Evolutionary conservation across 2,329 filamentous ascomycete genomes (phyloP).

Genomic region (Stachybotrys echinatus): DNA sequence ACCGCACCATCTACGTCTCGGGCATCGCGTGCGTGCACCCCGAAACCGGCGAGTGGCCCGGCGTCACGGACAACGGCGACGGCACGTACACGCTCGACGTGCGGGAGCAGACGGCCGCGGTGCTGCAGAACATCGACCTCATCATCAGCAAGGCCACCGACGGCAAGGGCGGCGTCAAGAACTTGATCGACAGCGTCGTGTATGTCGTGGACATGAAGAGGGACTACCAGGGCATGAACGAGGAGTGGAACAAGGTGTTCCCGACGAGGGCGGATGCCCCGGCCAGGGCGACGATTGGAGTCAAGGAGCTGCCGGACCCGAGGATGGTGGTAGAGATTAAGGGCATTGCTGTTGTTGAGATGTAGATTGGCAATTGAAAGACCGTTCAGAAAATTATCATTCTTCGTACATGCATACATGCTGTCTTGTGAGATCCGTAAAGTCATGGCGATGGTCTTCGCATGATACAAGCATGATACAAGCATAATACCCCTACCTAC

Average conservation of each 20-base stretch:
- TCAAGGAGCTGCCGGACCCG: slow-evolving; percentile 23
- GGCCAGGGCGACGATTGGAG: slow-evolving; percentile 25
- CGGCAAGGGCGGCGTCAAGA: slow-evolving; percentile 27
- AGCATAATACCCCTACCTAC: too few relatives aligned
- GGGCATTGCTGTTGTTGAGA: slow-evolving; percentile 6
- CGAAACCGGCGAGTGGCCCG: slow-evolving; percentile 27
- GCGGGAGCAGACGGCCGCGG: slow-evolving; percentile 30
- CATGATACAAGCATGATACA: too few relatives aligned
- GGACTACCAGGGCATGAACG: slow-evolving; percentile 38
- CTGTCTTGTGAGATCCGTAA: too few relatives aligned
- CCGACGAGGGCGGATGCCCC: slow-evolving; percentile 27
- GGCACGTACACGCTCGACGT: slow-evolving; percentile 28
- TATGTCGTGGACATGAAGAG: slow-evolving; percentile 35
- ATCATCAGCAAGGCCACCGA: slow-evolving; percentile 30
- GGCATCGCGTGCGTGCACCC: slow-evolving; percentile 28
- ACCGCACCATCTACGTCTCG: slow-evolving; percentile 33
- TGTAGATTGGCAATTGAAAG: too few relatives aligned
- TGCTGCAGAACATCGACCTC: slow-evolving; percentile 28
- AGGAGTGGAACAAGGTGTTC: slow-evolving; percentile 40
- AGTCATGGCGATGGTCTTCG: too few relatives aligned
- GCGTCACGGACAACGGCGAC: slow-evolving; percentile 28
- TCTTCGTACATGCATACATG: too few relatives aligned
- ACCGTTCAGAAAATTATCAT: too few relatives aligned
- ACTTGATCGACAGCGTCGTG: slow-evolving; percentile 33
- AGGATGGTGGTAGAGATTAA: slow-evolving; percentile 27